A percentile compares a stretch with the other conserved stretches of the same genome.
These are phyloP conservation scores for Boechera retrofracta DNA, from an alignment of 345 rosid genomes.

Conservation along the genomic window DNA sequence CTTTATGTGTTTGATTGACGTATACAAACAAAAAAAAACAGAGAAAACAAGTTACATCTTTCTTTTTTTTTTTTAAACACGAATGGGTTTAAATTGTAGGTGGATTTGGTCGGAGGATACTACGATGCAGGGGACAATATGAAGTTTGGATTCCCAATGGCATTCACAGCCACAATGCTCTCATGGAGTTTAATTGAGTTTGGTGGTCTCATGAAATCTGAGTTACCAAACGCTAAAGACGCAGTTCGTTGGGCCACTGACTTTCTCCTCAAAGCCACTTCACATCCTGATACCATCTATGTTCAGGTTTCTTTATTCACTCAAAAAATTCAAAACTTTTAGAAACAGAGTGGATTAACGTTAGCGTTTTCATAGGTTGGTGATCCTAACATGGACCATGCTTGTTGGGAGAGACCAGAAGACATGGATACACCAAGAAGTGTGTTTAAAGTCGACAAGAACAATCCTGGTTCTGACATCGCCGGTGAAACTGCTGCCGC, in stretches of 20 bases:
- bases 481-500: conserved; percentile 92
- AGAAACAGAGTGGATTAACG: not conserved
- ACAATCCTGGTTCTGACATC: conserved; percentile 80
- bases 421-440: conserved; percentile 91
- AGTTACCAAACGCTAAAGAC: conserved; percentile 48
- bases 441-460: conserved; percentile 57
- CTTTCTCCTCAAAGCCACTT: conserved; percentile 78
- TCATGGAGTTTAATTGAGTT: conserved; percentile 82
- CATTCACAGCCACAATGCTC: conserved; percentile 78
- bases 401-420: conserved; percentile 96
- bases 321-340: not conserved
- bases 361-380: conserved; percentile 33
- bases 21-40: not conserved
- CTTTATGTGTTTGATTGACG: not conserved
- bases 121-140: conserved; percentile 94
- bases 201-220: conserved; percentile 56
- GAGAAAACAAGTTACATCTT: not conserved
- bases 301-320: conserved; percentile 47
- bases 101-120: conserved; percentile 88
- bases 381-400: conserved; percentile 45
- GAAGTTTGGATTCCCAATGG: conserved; percentile 91
- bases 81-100: conserved; percentile 45
- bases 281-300: conserved; percentile 55
- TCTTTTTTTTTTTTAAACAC: not conserved
- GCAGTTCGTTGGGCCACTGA: conserved; percentile 86